A percentile compares a stretch with the other conserved stretches of the same genome.
These are phyloP conservation scores for Kwoniella sp. DNA, from an alignment of 768 basidiomycete species.

Conservation along the genomic window DNA sequence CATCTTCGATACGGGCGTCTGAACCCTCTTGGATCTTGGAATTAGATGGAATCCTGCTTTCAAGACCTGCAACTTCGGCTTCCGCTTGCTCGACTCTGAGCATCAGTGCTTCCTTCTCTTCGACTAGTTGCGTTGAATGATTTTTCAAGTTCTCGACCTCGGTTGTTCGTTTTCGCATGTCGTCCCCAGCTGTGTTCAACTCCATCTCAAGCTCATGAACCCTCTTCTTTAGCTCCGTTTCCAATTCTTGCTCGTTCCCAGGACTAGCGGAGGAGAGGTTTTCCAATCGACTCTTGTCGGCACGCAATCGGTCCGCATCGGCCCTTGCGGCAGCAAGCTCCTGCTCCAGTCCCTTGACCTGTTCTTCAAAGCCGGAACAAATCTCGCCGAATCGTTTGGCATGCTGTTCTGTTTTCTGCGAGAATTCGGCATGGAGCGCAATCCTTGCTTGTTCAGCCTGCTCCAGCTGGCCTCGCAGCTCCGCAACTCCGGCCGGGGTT, in stretches of 20 bases:
- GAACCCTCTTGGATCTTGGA: not conserved
- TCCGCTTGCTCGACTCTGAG: slow-evolving; percentile 13
- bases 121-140: slow-evolving; percentile 9
- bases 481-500: slow-evolving; percentile 7
- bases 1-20: not conserved
- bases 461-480: slow-evolving; percentile 32
- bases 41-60: slow-evolving; percentile 7
- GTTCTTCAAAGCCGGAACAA: slow-evolving; percentile 44
- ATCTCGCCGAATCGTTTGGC: slow-evolving; percentile 48
- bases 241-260: slow-evolving; percentile 22
- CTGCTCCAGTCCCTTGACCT: slow-evolving; percentile 39
- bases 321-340: slow-evolving; percentile 23
- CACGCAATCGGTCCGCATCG: slow-evolving; percentile 31
- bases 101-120: slow-evolving; percentile 21
- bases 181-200: slow-evolving; percentile 9
- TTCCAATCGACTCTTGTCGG: slow-evolving; percentile 38
- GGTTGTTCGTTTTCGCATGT: not conserved
- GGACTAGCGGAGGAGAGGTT: slow-evolving; percentile 15
- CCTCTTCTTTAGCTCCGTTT: slow-evolving; percentile 31
- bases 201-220: slow-evolving; percentile 28
- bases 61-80: slow-evolving; percentile 18
- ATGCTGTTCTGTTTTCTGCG: slow-evolving; percentile 43
- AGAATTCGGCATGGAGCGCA: slow-evolving; percentile 38
- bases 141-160: slow-evolving; percentile 21
- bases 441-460: slow-evolving; percentile 28